Evolutionary conservation across 2,329 filamentous ascomycete species (phyloP).

Genomic region (Diaporthe humulicola): DNA sequence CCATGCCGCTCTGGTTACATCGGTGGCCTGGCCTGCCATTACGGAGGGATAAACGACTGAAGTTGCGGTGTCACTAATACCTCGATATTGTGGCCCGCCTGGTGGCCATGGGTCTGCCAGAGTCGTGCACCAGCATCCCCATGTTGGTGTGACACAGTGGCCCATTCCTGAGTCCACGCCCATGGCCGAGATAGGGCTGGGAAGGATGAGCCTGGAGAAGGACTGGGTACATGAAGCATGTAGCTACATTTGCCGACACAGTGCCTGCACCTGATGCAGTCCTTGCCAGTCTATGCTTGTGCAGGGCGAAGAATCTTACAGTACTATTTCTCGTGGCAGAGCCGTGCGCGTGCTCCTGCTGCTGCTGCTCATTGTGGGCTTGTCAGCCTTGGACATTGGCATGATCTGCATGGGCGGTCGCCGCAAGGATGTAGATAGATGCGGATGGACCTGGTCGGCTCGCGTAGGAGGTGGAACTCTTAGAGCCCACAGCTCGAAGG

Average conservation of each 20-base stretch:
- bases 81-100: conserved; percentile 18
- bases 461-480: neutral
- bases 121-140: conserved; percentile 24
- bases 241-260: conserved; percentile 19
- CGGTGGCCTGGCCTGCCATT: conserved; percentile 16
- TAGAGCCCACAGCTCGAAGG: too few species aligned
- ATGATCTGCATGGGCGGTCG: neutral
- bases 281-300: neutral
- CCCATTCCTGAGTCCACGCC: neutral
- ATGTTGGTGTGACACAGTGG: conserved; percentile 30
- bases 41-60: conserved; percentile 2
- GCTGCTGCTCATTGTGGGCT: conserved; percentile 7
- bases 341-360: conserved; percentile 6
- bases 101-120: conserved; percentile 8
- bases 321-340: neutral
- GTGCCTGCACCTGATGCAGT: neutral
- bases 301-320: conserved; percentile 13
- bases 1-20: conserved; percentile 36
- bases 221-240: neutral
- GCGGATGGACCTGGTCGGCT: neutral
- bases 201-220: conserved; percentile 5
- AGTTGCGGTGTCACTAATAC: conserved; percentile 24
- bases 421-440: conserved; percentile 1
- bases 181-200: conserved; percentile 22
- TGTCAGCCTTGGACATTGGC: neutral